Base-by-base conservation (phyloP, 257 asterid species). In the Plantago ovata region DNA sequence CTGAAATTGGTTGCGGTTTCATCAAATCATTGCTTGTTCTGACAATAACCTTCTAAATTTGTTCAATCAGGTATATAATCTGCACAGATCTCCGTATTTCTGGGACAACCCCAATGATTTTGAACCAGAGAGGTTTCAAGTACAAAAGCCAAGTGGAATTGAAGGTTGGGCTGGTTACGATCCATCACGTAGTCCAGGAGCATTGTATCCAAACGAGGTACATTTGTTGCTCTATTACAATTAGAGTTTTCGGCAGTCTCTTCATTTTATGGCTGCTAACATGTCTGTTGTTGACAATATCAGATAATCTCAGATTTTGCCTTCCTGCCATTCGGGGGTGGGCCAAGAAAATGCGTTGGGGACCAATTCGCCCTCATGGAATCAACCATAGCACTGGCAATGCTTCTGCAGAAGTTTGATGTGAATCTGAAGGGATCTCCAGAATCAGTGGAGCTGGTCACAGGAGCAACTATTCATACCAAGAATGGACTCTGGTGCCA, bases 151-250 rank as follows among this genome's bases (percentile, higher is more conserved):
- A 62, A 79, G 85, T 67, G 59, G 72, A 66, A 65, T 83, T 61
- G 94, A 92, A 57, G 95, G 96, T 19, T 92, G 98, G 96, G 88
- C 85, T 46, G 98, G 96, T 67, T 88, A 85, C 69, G 96, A 92
- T 79, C 98, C 98, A 12, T 67, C 84, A 12, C 81, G 96, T 58
- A 88, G 96, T 78, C 96, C 85, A 19, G 96, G 98, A 67, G 98
- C 98, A 48, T 51, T 92, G 61, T 92, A 92, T 64, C 98, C 98
- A 3, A 92, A 88, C 49, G 96, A 92, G 98, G 98, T 85, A 53
- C 56, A 43, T 43, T 7, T 32, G 20, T 7, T 10, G 38, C 43
- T 40, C 23, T 6, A 12, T 53, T 32, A 4, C 42, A 18, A 13
- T 24, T 3, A 19, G 13, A 48, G 3, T 43, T 9, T n/a, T 0